Base-by-base conservation (phyloP, 495 filamentous ascomycete species). In the Daldinia vernicosa region DNA sequence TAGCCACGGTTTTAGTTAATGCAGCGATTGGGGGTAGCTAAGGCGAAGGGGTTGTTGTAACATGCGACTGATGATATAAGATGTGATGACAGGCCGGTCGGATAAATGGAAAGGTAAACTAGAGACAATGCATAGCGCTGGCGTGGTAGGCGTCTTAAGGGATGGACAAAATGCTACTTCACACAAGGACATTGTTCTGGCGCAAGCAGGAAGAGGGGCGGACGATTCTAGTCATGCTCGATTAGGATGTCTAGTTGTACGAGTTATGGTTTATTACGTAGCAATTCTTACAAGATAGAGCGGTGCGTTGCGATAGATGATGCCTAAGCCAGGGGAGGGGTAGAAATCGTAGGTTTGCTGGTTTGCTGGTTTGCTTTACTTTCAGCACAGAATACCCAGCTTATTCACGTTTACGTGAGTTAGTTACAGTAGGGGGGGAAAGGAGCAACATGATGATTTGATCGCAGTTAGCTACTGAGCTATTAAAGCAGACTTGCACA, bases 91-190 rank as follows among this genome's bases (percentile, higher is more conserved):
- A 66, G 63, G 69, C 52, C 26, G 66, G 61, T 26, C 60, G 65
- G 70, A 66, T 62, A 72, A 57, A 66, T 35, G 56, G 52, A 66
- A 24, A 43, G 70, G 65, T 51, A 66, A 69, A 62, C 39, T 37
- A 62, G 57, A 61, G 50, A 28, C 55, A 66, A 61, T 61, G 70
- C 70, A 72, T 72, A 69, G 65, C 60, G 69, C 60, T 47, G 70
- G 70, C 50, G 70, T 69, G 70, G 35, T 27, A 61, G 70, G 70
- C 70, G 70, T 72, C 70, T 69, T 66, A 11, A 61, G 60, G 69
- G 59, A 69, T 51, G 70, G 56, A 66, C 55, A 64, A 52, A 55
- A 66, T 51, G 66, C 40, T 62, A 69, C 53, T 66, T 69, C 6
- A 52, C 50, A 40, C 50, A 51, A 17, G 22, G 43, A 56, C 50